Percentiles rank a stretch among this genome's conserved stretches.
Conservation (phyloP, 2,329 filamentous ascomycete genomes). For the Penicillium sp. region DNA sequence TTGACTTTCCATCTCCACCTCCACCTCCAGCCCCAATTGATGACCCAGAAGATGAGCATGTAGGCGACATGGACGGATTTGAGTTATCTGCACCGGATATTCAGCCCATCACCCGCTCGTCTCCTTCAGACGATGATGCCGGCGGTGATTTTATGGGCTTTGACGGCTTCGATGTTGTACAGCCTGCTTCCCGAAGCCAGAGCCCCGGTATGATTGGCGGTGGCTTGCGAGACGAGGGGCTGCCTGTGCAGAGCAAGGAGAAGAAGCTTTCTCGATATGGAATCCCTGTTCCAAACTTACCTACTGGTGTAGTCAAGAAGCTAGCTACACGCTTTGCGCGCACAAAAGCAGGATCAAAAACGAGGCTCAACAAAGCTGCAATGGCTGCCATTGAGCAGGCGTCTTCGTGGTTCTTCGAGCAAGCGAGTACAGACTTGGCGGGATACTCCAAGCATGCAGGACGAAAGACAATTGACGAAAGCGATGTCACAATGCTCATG, state of each 20-base stretch:
- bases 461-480: conserved; percentile 81
- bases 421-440: conserved; percentile 74
- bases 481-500: conserved; percentile 79
- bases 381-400: conserved; percentile 74
- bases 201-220: conserved; percentile 36
- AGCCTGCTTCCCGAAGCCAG: conserved; percentile 30
- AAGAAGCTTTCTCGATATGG: conserved; percentile 68
- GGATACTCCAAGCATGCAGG: conserved; percentile 80
- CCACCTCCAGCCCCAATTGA: conserved; percentile 26
- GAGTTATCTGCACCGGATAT: conserved; percentile 31
- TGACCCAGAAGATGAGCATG: conserved; percentile 32
- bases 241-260: conserved; percentile 43
- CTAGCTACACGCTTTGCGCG: conserved; percentile 65
- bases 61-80: conserved; percentile 38
- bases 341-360: conserved; percentile 63
- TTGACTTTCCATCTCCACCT: conserved; percentile 41
- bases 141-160: conserved; percentile 24
- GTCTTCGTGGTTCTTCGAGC: conserved; percentile 90
- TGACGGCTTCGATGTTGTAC: conserved; percentile 30
- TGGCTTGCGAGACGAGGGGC: conserved; percentile 36
- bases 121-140: conserved; percentile 28
- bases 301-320: conserved; percentile 69
- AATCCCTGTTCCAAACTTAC: conserved; percentile 72
- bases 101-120: conserved; percentile 24
- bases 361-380: conserved; percentile 71